phyloP scores from a whole-genome alignment of 768 basidiomycete genomes.

The Infundibulicybe gibba region DNA sequence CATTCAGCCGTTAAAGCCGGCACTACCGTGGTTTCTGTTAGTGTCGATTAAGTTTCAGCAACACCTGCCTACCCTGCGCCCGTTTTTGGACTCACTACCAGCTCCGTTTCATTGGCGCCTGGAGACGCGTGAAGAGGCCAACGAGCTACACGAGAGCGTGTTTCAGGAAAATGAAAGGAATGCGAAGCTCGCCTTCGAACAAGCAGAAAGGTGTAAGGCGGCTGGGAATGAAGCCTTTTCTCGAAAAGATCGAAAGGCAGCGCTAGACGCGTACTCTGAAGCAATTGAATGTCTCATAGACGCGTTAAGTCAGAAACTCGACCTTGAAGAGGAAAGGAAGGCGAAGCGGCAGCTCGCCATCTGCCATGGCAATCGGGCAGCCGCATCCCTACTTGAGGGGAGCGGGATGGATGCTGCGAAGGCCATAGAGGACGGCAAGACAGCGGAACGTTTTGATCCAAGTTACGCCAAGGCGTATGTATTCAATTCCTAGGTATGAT shows the following conservation, averaged over 20 bases:
- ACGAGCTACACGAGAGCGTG: conserved; percentile 22
- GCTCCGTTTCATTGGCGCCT: conserved; percentile 29
- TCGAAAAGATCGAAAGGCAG: conserved; percentile 19
- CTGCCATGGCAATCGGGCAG: conserved; percentile 29
- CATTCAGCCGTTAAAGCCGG: conserved; percentile 20
- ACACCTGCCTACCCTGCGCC: conserved; percentile 20
- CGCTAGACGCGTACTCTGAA: conserved; percentile 24
- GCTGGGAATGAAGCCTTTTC: conserved; percentile 19
- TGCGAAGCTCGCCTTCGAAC: conserved; percentile 13
- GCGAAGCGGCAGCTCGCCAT: conserved; percentile 21
- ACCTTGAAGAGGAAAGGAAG: conserved; percentile 16
- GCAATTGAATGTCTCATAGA: conserved; percentile 21
- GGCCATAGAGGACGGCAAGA: conserved; percentile 27
- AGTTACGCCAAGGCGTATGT: conserved; percentile 28
- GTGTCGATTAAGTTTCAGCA: conserved; percentile 23
- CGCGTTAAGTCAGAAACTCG: conserved; percentile 20
- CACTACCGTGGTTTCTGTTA: conserved; percentile 23
- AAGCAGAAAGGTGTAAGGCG: conserved; percentile 20
- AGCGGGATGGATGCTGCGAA: conserved; percentile 17
- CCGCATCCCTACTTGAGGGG: conserved; percentile 24
- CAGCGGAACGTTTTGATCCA: conserved; percentile 19
- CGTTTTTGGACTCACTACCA: conserved; percentile 36
- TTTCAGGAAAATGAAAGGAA: conserved; percentile 21
- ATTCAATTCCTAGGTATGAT: neutral
- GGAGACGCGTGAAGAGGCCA: conserved; percentile 27